These are phyloP conservation scores for Daldinia bambusicola DNA, from an alignment of 495 filamentous ascomycete species.

Conservation along the genomic window DNA sequence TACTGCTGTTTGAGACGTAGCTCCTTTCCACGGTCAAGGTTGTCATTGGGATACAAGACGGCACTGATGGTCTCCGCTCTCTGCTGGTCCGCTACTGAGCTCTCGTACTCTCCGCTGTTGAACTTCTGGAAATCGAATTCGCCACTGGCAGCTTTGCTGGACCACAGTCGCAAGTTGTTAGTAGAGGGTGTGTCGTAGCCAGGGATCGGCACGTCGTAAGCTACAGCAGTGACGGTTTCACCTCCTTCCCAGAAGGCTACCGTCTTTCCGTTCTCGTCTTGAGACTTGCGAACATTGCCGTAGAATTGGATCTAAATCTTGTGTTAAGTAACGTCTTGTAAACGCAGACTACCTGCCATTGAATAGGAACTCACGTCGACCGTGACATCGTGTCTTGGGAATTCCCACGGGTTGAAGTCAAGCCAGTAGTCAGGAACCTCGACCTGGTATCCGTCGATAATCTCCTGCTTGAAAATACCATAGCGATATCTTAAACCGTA, in stretches of 20 bases:
- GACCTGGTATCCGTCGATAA: slow-evolving; percentile 95
- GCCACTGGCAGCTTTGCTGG: slow-evolving; percentile 93
- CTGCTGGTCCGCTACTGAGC: slow-evolving; percentile 95
- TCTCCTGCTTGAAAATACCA: slow-evolving; percentile 99
- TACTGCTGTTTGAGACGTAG: slow-evolving; percentile 98
- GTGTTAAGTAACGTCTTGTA: slow-evolving; percentile 31
- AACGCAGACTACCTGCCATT: neutral
- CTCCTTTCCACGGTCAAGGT: slow-evolving; percentile 95
- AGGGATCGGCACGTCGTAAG: slow-evolving; percentile 95
- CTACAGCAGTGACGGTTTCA: slow-evolving; percentile 90
- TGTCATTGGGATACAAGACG: slow-evolving; percentile 97
- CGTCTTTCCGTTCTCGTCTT: slow-evolving; percentile 79
- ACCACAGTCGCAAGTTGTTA: slow-evolving; percentile 97
- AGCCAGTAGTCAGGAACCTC: slow-evolving; percentile 99
- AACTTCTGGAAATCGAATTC: slow-evolving; percentile 99
- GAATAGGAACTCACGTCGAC: slow-evolving; percentile 70
- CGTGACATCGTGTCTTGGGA: slow-evolving; percentile 91
- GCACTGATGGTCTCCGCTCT: slow-evolving; percentile 97
- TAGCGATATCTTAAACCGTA: slow-evolving; percentile 96
- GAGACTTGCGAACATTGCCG: slow-evolving; percentile 76
- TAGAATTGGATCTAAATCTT: slow-evolving; percentile 83
- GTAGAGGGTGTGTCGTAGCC: slow-evolving; percentile 89
- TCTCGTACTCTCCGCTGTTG: slow-evolving; percentile 98
- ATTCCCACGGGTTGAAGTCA: slow-evolving; percentile 99
- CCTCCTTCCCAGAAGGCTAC: slow-evolving; percentile 85